Percentiles rank a stretch among this genome's conserved stretches.
Evolutionary conservation across 2,329 filamentous ascomycete species (phyloP).

Genomic region (Torrubiella hemipterigena): DNA sequence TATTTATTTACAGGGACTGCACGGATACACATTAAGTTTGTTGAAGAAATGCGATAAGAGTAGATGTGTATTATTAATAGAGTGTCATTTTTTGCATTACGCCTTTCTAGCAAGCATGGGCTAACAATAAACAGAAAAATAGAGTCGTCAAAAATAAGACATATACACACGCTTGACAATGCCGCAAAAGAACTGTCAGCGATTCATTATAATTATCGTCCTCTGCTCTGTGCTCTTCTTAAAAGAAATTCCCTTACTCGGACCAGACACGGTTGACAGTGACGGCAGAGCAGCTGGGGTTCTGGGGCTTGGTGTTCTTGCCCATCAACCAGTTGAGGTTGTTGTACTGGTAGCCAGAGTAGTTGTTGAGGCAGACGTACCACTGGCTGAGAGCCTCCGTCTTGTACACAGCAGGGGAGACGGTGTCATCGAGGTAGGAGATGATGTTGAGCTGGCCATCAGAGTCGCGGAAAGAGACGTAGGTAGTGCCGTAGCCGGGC

Average conservation of each 20-base stretch:
- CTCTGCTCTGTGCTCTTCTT: too few relatives aligned
- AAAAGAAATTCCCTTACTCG: slow-evolving; percentile 5
- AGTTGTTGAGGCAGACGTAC: slow-evolving; percentile 11
- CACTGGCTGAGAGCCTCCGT: slow-evolving; percentile 8
- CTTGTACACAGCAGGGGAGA: slow-evolving; percentile 2
- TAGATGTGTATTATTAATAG: too few relatives aligned
- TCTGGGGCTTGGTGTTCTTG: slow-evolving; percentile 9
- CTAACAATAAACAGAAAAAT: too few relatives aligned
- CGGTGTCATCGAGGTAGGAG: slow-evolving; percentile 10
- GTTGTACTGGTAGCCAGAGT: slow-evolving; percentile 8
- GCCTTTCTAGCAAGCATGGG: too few relatives aligned
- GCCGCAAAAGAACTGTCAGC: too few relatives aligned
- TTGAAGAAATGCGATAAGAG: too few relatives aligned
- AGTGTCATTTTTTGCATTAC: too few relatives aligned
- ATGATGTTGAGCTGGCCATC: slow-evolving; percentile 7
- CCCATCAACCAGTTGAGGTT: slow-evolving; percentile 10
- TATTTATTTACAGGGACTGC: too few relatives aligned
- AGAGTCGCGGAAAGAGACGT: slow-evolving; percentile 13
- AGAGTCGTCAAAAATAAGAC: too few relatives aligned
- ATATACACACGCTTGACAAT: too few relatives aligned
- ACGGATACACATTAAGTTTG: too few relatives aligned
- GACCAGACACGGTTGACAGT: slow-evolving; percentile 7
- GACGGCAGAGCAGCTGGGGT: slow-evolving; percentile 13
- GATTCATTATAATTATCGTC: too few relatives aligned
- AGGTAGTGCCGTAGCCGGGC: slow-evolving; percentile 11